Evolutionary conservation across 371 early-diverging fungal species (phyloP).

Genomic region (Mycotypha africana): DNA sequence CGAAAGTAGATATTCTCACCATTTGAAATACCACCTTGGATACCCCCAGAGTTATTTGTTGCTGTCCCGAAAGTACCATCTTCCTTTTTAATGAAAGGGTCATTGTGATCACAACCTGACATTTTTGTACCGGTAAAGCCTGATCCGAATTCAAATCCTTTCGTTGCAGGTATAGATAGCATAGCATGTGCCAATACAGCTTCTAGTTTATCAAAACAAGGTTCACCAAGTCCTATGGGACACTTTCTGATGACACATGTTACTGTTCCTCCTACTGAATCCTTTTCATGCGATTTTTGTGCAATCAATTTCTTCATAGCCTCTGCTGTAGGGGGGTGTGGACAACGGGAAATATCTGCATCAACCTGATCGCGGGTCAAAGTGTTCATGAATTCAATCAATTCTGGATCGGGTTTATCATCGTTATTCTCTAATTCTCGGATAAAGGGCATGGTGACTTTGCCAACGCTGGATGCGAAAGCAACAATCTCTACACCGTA

Average conservation of each 20-base stretch:
- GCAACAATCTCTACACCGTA: conserved; percentile 91
- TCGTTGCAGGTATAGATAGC: conserved; percentile 97
- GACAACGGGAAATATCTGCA: conserved; percentile 46
- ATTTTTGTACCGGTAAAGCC: conserved; percentile 89
- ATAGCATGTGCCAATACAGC: conserved; percentile 98
- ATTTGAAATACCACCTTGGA: conserved; percentile 96
- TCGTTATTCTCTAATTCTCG: conserved; percentile 45
- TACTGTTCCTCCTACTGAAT: conserved; percentile 95
- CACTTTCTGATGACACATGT: conserved; percentile 95
- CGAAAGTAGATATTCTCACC: conserved; percentile 95
- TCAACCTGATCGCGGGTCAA: conserved; percentile 63
- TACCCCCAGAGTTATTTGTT: conserved; percentile 94
- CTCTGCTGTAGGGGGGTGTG: conserved; percentile 39
- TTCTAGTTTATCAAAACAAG: conserved; percentile 96
- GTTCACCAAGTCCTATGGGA: conserved; percentile 95
- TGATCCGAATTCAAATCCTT: conserved; percentile 95
- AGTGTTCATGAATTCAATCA: conserved; percentile 60
- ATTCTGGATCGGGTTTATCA: conserved; percentile 47
- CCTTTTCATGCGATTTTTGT: conserved; percentile 69
- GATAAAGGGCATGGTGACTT: conserved; percentile 71
- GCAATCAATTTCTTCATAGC: conserved; percentile 58
- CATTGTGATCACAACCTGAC: conserved; percentile 90
- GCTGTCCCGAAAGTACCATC: conserved; percentile 69
- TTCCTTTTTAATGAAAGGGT: conserved; percentile 69
- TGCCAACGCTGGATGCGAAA: conserved; percentile 89